These are phyloP conservation scores for Dactylis glomerata DNA, from an alignment of 176 grass and related monocot species.

Conservation along the genomic window DNA sequence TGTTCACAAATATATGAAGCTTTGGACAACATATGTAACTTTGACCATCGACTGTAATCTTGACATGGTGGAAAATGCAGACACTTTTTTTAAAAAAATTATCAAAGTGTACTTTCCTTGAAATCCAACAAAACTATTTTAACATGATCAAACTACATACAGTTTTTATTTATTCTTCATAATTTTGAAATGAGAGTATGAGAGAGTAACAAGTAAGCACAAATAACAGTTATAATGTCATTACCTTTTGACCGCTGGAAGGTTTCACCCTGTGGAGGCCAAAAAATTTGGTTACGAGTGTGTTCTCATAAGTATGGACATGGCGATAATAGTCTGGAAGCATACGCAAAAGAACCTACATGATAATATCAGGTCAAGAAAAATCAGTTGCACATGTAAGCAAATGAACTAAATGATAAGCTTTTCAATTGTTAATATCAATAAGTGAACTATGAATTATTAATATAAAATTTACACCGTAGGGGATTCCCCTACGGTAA, in stretches of 20 bases:
- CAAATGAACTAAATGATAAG: neutral
- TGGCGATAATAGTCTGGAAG: conserved; percentile 83
- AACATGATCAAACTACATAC: neutral
- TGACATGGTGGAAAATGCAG: neutral
- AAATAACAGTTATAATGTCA: neutral
- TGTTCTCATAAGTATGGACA: conserved; percentile 88
- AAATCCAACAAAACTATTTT: neutral
- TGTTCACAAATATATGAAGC: neutral
- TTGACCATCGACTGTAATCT: neutral
- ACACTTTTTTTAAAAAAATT: neutral
- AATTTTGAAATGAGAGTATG: neutral
- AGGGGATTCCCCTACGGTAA: too few species aligned
- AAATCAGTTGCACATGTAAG: neutral
- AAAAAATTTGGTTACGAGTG: conserved; percentile 98
- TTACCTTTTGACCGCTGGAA: conserved; percentile 94
- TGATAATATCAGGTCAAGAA: conserved; percentile 19
- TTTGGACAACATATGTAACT: neutral
- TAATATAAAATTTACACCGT: neutral
- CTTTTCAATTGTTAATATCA: too few species aligned
- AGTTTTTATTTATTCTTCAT: neutral
- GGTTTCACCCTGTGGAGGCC: conserved; percentile 97
- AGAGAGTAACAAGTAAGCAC: neutral
- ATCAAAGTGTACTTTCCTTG: neutral
- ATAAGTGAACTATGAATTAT: neutral
- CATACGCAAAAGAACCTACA: conserved; percentile 92